These are phyloP conservation scores for Pseudogymnoascus sp. DNA, from an alignment of 2,329 filamentous ascomycete genomes.

Conservation along the genomic window DNA sequence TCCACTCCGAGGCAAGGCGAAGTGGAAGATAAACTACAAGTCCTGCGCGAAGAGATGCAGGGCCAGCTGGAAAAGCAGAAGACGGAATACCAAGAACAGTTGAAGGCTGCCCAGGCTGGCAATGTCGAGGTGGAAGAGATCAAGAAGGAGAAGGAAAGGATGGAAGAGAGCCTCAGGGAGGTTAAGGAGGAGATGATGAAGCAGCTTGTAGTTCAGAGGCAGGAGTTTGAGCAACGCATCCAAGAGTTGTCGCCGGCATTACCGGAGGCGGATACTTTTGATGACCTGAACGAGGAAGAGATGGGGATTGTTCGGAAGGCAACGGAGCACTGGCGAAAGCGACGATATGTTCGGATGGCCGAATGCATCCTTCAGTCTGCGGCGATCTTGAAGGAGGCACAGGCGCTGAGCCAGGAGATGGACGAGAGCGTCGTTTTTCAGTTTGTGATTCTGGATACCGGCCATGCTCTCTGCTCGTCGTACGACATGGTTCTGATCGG, in stretches of 20 bases:
- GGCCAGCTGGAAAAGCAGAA: slow-evolving; percentile 74
- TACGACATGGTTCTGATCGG: slow-evolving; percentile 96
- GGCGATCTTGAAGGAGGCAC: slow-evolving; percentile 82
- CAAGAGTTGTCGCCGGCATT: slow-evolving; percentile 59
- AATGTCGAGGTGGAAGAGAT: slow-evolving; percentile 77
- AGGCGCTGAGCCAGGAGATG: slow-evolving; percentile 95
- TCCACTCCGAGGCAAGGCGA: slow-evolving; percentile 78
- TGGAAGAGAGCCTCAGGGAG: slow-evolving; percentile 71
- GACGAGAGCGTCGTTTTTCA: slow-evolving; percentile 91
- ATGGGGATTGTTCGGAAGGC: slow-evolving; percentile 59
- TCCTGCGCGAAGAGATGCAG: slow-evolving; percentile 76
- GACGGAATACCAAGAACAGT: slow-evolving; percentile 69
- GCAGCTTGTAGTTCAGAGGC: slow-evolving; percentile 74
- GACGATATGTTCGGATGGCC: slow-evolving; percentile 88
- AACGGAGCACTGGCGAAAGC: slow-evolving; percentile 68
- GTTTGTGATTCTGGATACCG: slow-evolving; percentile 82
- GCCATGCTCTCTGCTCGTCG: slow-evolving; percentile 82
- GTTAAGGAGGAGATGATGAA: slow-evolving; percentile 85
- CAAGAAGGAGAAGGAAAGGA: slow-evolving; percentile 69
- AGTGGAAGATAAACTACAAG: slow-evolving; percentile 64
- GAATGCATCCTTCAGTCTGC: slow-evolving; percentile 86
- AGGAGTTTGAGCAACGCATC: slow-evolving; percentile 75
- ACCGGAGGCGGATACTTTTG: slow-evolving; percentile 9
- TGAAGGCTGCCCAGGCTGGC: slow-evolving; percentile 65
- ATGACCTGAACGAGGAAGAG: slow-evolving; percentile 61